Conservation (phyloP, 1,139 yeast species). For the Hemisphaericaspora lyxosophila region DNA sequence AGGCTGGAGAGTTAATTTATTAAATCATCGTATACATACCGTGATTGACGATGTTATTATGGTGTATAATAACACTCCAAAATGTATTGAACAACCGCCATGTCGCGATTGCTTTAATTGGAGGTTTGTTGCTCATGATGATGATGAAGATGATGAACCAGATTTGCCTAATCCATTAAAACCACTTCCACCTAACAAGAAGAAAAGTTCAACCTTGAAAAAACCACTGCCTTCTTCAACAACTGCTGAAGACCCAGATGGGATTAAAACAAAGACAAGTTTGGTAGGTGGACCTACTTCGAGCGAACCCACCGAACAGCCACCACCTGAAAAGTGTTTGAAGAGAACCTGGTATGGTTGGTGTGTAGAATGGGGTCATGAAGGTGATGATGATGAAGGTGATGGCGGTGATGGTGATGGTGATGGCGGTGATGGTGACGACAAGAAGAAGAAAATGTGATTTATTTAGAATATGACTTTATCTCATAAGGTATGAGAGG, state of each 20-base stretch:
- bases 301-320: background rate
- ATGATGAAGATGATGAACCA: constrained; percentile 40
- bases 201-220: constrained; percentile 6
- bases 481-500: too few species aligned
- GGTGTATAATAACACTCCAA: constrained; percentile 74
- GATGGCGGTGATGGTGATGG: constrained; percentile 4
- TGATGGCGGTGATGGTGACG: background rate
- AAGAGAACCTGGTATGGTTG: constrained; percentile 50
- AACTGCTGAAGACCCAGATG: background rate
- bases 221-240: constrained; percentile 3
- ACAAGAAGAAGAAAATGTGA: too few species aligned
- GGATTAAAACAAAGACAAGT: background rate
- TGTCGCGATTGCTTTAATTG: constrained; percentile 91
- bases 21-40: constrained; percentile 87
- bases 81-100: constrained; percentile 72
- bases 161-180: constrained; percentile 38
- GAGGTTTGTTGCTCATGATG: constrained; percentile 67
- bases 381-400: constrained; percentile 12
- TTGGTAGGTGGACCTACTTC: background rate
- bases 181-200: constrained; percentile 19
- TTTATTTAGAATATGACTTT: too few species aligned
- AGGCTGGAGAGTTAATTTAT: constrained; percentile 89
- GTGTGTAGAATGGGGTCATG: constrained; percentile 41
- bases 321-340: constrained; percentile 35
- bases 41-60: constrained; percentile 81